phyloP scores from a whole-genome alignment of 1,139 yeast species.

The Yamadazyma kanchanaburiensis region DNA sequence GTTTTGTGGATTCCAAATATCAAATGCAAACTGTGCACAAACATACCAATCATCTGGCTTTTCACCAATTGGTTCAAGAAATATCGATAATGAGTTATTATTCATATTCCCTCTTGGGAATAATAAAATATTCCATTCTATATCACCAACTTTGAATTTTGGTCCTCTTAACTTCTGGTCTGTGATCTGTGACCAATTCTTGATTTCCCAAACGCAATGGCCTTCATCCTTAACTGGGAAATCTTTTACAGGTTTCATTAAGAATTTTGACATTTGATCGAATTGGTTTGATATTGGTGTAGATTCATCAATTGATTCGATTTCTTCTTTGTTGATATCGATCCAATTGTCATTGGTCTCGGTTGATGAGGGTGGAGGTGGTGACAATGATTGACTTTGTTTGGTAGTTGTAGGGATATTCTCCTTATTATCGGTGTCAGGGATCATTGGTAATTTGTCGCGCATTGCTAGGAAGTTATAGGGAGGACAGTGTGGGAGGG shows the following conservation, averaged over 20 bases:
- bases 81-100: slow-evolving; percentile 51
- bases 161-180: slow-evolving; percentile 52
- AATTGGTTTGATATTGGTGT: slow-evolving; percentile 33
- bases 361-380: too few relatives aligned
- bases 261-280: slow-evolving; percentile 22
- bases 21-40: slow-evolving; percentile 88
- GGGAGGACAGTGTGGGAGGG: too few relatives aligned
- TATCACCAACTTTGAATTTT: slow-evolving; percentile 61
- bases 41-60: slow-evolving; percentile 58
- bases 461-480: too few relatives aligned
- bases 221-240: slow-evolving; percentile 39
- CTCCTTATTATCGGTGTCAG: too few relatives aligned
- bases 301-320: slow-evolving; percentile 2
- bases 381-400: too few relatives aligned
- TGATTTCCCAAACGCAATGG: slow-evolving; percentile 71
- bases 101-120: slow-evolving; percentile 73
- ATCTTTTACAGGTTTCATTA: slow-evolving; percentile 44
- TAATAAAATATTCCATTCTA: slow-evolving; percentile 68
- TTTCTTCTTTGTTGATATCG: neutral
- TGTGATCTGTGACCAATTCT: slow-evolving; percentile 56
- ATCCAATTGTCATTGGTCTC: too few relatives aligned
- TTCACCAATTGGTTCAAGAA: slow-evolving; percentile 53
- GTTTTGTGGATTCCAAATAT: slow-evolving; percentile 77
- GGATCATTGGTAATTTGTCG: too few relatives aligned
- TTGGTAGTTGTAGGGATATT: too few relatives aligned